Percentiles rank a stretch among this genome's conserved stretches.
These are phyloP conservation scores for Parietaria judaica DNA, from an alignment of 306 rosid genomes.

Conservation along the genomic window DNA sequence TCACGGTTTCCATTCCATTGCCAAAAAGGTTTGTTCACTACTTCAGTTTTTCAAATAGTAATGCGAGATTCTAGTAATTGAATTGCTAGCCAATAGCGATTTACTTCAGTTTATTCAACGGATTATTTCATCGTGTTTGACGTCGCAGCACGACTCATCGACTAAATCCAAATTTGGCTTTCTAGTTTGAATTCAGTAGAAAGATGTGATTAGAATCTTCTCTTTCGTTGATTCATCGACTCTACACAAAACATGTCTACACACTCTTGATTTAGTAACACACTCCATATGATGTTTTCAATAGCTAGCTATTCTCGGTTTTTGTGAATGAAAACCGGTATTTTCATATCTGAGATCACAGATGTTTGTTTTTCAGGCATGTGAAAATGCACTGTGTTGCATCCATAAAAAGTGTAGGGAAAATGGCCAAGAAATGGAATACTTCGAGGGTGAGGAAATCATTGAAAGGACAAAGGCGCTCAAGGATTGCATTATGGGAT, in stretches of 20 bases:
- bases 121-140: background rate
- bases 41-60: background rate
- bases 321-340: background rate
- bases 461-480: slow-evolving; percentile 42
- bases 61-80: background rate
- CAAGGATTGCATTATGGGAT: slow-evolving; percentile 40
- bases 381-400: slow-evolving; percentile 51
- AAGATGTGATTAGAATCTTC: too few species aligned
- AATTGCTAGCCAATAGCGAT: background rate
- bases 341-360: slow-evolving; percentile 8
- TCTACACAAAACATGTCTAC: too few species aligned
- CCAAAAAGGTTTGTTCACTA: slow-evolving; percentile 45
- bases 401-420: slow-evolving; percentile 28
- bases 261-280: too few species aligned
- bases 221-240: too few species aligned
- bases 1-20: slow-evolving; percentile 50
- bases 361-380: slow-evolving; percentile 38
- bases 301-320: background rate
- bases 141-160: background rate
- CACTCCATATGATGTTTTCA: too few species aligned
- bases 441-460: slow-evolving; percentile 24
- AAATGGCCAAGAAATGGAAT: slow-evolving; percentile 22
- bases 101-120: background rate
- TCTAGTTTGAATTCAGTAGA: too few species aligned
- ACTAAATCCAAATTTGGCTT: background rate